Evolutionary conservation across 2,329 filamentous ascomycete genomes (phyloP).

Genomic region (Massarina eburnea): DNA sequence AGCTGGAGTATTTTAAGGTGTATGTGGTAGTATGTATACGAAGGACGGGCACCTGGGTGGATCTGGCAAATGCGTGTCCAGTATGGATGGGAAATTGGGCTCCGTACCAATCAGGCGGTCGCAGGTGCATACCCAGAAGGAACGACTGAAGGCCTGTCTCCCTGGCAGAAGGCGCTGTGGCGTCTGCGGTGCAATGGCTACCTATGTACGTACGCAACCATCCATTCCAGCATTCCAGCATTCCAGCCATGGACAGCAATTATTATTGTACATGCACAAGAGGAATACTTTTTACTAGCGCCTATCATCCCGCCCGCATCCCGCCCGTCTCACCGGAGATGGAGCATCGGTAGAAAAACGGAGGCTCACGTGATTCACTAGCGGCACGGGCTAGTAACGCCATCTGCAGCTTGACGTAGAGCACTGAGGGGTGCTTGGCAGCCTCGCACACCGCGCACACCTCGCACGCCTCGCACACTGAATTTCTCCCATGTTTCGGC

Average conservation of each 20-base stretch:
- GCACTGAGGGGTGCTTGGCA: neutral
- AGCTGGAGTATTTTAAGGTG: constrained; percentile 1
- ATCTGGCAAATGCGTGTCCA: no score
- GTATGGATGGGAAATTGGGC: constrained; percentile 10
- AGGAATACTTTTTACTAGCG: no score
- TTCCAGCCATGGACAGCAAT: no score
- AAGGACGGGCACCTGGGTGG: constrained; percentile 12
- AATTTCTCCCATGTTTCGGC: neutral
- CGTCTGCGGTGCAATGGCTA: neutral
- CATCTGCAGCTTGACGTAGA: neutral
- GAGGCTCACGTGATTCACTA: no score
- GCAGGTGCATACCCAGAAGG: neutral
- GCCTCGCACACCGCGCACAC: no score
- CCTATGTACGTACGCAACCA: neutral
- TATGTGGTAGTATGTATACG: no score
- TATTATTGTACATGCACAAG: no score
- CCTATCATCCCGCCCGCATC: no score
- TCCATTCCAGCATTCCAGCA: neutral
- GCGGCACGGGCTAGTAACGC: neutral
- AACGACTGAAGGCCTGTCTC: neutral
- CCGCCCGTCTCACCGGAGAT: no score
- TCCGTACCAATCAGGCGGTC: neutral
- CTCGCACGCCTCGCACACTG: no score
- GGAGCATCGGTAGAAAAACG: no score
- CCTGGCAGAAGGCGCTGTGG: neutral